phyloP scores from a whole-genome alignment of 2,329 filamentous ascomycete species.

The Leptosphaerulina australis region DNA sequence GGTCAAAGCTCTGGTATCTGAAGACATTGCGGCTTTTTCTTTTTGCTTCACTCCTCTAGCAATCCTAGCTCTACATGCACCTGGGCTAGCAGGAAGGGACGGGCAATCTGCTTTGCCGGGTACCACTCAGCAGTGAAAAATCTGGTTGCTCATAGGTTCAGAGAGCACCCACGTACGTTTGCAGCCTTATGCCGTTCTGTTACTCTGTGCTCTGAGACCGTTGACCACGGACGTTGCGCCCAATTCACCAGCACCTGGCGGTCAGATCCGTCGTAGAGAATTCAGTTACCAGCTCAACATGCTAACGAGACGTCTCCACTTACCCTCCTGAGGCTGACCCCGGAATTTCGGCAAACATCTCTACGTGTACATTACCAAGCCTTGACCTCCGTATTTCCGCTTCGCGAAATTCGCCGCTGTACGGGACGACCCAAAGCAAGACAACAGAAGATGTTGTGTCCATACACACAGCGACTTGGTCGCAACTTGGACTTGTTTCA shows the following conservation, averaged over 20 bases:
- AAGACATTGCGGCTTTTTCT: not conserved
- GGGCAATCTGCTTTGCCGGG: constrained; percentile 7
- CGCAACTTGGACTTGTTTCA: too few species aligned
- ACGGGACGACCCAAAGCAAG: too few species aligned
- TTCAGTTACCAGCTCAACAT: not conserved
- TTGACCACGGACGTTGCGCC: not conserved
- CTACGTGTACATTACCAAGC: not conserved
- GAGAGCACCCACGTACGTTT: not conserved
- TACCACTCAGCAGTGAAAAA: not conserved
- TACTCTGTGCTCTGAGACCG: too few species aligned
- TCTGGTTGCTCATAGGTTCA: not conserved
- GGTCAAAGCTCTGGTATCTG: constrained; percentile 11
- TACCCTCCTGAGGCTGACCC: not conserved
- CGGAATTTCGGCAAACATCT: not conserved
- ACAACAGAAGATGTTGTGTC: too few species aligned
- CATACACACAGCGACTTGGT: too few species aligned
- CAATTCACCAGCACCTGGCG: not conserved
- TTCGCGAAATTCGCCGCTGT: not conserved
- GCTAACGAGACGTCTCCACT: constrained; percentile 1
- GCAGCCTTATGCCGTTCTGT: not conserved
- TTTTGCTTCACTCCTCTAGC: constrained; percentile 1
- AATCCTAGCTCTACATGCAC: not conserved
- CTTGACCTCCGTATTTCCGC: not conserved
- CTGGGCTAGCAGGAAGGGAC: constrained; percentile 1
- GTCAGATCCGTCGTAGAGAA: not conserved